These are phyloP conservation scores for Colletotrichum sp. DNA, from an alignment of 2,329 filamentous ascomycete genomes.

Conservation along the genomic window DNA sequence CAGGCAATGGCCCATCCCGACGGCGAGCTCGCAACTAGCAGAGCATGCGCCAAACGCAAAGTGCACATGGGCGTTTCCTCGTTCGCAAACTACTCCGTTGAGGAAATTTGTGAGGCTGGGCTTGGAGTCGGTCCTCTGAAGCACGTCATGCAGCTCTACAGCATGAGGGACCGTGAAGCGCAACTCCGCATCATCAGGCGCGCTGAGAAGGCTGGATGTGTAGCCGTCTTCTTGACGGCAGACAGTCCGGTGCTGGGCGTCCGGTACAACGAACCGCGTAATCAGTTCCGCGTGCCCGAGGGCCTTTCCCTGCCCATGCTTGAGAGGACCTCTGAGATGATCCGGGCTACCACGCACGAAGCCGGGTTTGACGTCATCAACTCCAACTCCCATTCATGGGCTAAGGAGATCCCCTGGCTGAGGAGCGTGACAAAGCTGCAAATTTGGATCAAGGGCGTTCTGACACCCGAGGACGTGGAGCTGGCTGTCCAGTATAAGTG, in stretches of 20 bases:
- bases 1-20: conserved; percentile 58
- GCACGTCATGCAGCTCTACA: not conserved
- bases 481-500: conserved; percentile 39
- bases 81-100: conserved; percentile 29
- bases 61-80: conserved; percentile 53
- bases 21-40: conserved; percentile 54
- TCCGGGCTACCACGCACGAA: conserved; percentile 2
- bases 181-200: conserved; percentile 28
- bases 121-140: not conserved
- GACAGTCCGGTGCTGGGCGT: conserved; percentile 48
- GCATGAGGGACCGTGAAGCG: not conserved
- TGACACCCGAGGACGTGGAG: conserved; percentile 44
- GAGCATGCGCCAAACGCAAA: conserved; percentile 43
- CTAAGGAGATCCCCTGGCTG: conserved; percentile 55
- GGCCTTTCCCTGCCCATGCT: conserved; percentile 20
- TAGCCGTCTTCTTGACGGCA: conserved; percentile 28
- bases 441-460: conserved; percentile 51
- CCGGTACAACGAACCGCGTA: conserved; percentile 57
- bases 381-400: conserved; percentile 43
- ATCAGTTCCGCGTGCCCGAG: conserved; percentile 51
- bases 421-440: conserved; percentile 51
- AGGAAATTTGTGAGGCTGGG: not conserved
- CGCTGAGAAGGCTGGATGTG: conserved; percentile 28
- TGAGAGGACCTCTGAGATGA: conserved; percentile 2
- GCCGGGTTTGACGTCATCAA: conserved; percentile 23